Evolutionary conservation across 495 filamentous ascomycete genomes (phyloP).

Genomic region (Evernia prunastri): DNA sequence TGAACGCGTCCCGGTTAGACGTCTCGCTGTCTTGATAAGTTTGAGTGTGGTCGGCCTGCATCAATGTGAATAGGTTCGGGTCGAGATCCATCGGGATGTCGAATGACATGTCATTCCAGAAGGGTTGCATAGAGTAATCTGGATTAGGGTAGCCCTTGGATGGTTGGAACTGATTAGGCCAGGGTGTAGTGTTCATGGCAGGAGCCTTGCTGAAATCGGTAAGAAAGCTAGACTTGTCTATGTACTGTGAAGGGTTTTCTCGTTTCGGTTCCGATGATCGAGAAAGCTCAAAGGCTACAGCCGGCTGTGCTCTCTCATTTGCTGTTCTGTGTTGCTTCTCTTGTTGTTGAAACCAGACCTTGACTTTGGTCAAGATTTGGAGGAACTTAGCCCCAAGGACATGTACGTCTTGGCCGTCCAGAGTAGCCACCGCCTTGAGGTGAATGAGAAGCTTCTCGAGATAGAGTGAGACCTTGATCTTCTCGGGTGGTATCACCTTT

Average conservation of each 20-base stretch:
- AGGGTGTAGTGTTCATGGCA: constrained; percentile 29
- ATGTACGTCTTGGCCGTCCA: constrained; percentile 8
- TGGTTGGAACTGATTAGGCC: background rate
- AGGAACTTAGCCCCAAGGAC: constrained; percentile 63
- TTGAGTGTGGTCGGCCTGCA: background rate
- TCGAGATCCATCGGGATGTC: constrained; percentile 16
- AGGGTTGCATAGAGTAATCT: background rate
- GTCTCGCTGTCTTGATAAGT: background rate
- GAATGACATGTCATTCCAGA: background rate
- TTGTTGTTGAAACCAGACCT: constrained; percentile 59
- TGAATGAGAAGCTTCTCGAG: constrained; percentile 26
- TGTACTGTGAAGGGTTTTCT: background rate
- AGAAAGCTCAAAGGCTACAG: background rate
- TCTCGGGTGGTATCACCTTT: constrained; percentile 28
- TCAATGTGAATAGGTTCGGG: constrained; percentile 4
- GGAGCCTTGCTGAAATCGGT: constrained; percentile 28
- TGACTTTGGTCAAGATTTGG: constrained; percentile 65
- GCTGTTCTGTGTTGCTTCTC: background rate
- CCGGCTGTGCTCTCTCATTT: background rate
- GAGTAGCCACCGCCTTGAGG: constrained; percentile 19
- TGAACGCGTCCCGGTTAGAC: background rate
- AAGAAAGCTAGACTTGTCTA: background rate
- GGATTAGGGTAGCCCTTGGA: background rate
- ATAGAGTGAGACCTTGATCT: constrained; percentile 31
- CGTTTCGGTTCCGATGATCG: background rate